These are phyloP conservation scores for Tetracladium setigerum DNA, from an alignment of 495 filamentous ascomycete genomes.

Conservation along the genomic window DNA sequence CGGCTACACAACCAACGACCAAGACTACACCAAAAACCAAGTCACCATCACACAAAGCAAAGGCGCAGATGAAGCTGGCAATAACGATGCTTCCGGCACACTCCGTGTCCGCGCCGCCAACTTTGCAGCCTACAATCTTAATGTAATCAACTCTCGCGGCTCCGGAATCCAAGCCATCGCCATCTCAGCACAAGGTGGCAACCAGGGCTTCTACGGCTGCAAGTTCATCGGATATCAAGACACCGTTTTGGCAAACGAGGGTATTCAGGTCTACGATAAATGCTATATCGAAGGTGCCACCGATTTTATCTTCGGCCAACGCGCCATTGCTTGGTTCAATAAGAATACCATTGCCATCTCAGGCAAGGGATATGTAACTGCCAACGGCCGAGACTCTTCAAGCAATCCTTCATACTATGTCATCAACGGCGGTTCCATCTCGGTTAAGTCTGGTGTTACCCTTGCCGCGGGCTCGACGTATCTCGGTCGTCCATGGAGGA, in stretches of 20 bases:
- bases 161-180: slow-evolving; percentile 37
- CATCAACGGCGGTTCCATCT: slow-evolving; percentile 47
- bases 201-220: slow-evolving; percentile 30
- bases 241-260: slow-evolving; percentile 38
- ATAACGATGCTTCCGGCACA: slow-evolving; percentile 38
- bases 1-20: slow-evolving; percentile 48
- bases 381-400: slow-evolving; percentile 47
- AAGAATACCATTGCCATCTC: slow-evolving; percentile 47
- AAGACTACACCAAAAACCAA: slow-evolving; percentile 16
- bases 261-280: slow-evolving; percentile 35
- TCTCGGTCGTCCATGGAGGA: slow-evolving; percentile 59
- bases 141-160: slow-evolving; percentile 40
- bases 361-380: slow-evolving; percentile 47
- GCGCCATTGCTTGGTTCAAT: slow-evolving; percentile 55
- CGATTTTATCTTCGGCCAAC: slow-evolving; percentile 52
- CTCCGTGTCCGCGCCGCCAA: slow-evolving; percentile 34
- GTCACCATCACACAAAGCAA: slow-evolving; percentile 19
- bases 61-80: slow-evolving; percentile 15
- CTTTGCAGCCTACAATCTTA: slow-evolving; percentile 45
- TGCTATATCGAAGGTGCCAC: slow-evolving; percentile 38
- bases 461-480: slow-evolving; percentile 44
- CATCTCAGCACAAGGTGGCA: slow-evolving; percentile 31
- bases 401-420: slow-evolving; percentile 51
- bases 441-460: slow-evolving; percentile 9
- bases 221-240: slow-evolving; percentile 41